Evolutionary conservation across 805 yeast genomes (phyloP).

Genomic region (Pichia californica): DNA sequence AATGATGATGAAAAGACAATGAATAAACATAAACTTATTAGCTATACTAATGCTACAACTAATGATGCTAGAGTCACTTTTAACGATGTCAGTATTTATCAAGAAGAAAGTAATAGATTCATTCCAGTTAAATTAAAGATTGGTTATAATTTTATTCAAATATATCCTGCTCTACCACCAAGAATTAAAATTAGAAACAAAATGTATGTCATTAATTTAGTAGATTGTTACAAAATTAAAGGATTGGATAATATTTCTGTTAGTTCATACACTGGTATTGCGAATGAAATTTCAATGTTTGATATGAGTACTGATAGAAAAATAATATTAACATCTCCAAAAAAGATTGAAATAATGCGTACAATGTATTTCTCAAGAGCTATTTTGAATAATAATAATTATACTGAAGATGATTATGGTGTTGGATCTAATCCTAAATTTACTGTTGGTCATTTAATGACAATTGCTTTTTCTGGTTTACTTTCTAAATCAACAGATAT

Average conservation of each 20-base stretch:
- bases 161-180: conserved; percentile 39
- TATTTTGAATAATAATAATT: conserved; percentile 27
- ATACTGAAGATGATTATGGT: conserved; percentile 27
- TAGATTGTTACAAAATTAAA: conserved; percentile 38
- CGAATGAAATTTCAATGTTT: conserved; percentile 43
- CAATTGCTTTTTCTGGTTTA: conserved; percentile 62
- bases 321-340: conserved; percentile 41
- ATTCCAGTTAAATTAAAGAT: conserved; percentile 58
- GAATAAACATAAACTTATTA: conserved; percentile 39
- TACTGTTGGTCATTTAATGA: conserved; percentile 50
- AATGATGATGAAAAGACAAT: conserved; percentile 39
- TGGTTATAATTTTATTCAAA: conserved; percentile 64
- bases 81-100: conserved; percentile 47
- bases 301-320: conserved; percentile 29
- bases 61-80: conserved; percentile 47
- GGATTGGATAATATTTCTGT: conserved; percentile 36
- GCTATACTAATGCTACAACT: conserved; percentile 35
- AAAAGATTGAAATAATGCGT: conserved; percentile 60
- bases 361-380: conserved; percentile 63
- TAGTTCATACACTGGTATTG: conserved; percentile 38
- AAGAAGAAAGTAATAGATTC: conserved; percentile 41
- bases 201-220: conserved; percentile 31
- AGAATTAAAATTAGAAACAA: conserved; percentile 33
- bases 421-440: conserved; percentile 28
- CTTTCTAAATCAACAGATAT: conserved; percentile 53